A percentile compares a stretch with the other conserved stretches of the same genome.
phyloP scores from a whole-genome alignment of 441 rosid genomes.

The Arabidopsis lyrata region DNA sequence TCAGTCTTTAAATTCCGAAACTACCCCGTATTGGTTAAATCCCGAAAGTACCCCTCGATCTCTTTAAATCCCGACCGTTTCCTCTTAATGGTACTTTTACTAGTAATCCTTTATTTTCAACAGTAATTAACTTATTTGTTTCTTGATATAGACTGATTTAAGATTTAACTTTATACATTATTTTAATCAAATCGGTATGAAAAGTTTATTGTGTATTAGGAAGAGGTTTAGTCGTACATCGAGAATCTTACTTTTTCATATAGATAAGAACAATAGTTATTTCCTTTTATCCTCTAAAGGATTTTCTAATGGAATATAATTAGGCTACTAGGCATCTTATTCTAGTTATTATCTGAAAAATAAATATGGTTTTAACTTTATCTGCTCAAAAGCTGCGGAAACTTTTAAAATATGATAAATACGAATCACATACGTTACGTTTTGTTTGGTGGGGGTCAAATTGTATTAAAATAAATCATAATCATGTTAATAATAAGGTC shows the following conservation, averaged over 20 bases:
- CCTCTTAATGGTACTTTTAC: not conserved
- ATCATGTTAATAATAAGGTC: not conserved
- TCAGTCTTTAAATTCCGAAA: not conserved
- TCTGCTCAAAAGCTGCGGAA: slow-evolving; percentile 34
- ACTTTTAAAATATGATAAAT: not conserved
- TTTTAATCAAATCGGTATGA: not conserved
- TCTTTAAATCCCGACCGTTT: not conserved
- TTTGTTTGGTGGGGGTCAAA: not conserved
- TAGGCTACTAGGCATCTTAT: not conserved
- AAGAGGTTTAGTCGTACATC: not conserved
- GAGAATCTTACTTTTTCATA: slow-evolving; percentile 21
- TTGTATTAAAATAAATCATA: not conserved
- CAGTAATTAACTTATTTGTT: not conserved
- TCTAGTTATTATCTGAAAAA: slow-evolving; percentile 1
- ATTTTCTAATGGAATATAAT: not conserved
- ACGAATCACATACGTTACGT: slow-evolving; percentile 33
- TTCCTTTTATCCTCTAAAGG: not conserved
- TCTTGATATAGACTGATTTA: not conserved
- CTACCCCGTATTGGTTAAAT: not conserved
- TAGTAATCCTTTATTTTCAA: no score
- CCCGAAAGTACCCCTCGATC: slow-evolving; percentile 6
- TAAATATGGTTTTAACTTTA: not conserved
- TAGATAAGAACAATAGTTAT: slow-evolving; percentile 10
- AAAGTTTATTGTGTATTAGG: not conserved
- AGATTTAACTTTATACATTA: no score